Conservation (phyloP, 768 basidiomycete genomes). For the Leucosporidium yakuticum region DNA sequence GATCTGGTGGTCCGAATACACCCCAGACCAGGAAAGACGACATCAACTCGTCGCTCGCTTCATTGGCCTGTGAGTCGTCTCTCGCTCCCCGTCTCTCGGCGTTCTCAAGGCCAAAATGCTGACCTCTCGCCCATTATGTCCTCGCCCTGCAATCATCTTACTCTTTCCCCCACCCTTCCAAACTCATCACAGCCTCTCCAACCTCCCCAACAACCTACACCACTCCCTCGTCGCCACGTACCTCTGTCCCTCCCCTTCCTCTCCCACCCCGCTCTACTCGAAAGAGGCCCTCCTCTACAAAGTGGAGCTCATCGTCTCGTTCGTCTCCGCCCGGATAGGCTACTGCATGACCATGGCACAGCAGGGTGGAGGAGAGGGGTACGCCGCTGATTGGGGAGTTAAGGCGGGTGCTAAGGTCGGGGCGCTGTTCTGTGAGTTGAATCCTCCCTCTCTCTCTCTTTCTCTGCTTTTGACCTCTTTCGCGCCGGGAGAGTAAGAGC, state of each 20-base stretch:
- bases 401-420: conserved; percentile 9
- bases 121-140: conserved; percentile 3
- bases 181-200: no score
- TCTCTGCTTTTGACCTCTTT: no score
- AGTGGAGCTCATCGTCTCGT: conserved; percentile 14
- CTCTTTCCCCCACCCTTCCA: neutral
- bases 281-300: neutral
- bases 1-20: neutral
- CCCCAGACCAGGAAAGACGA: neutral
- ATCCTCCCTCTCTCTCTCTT: neutral
- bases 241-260: no score
- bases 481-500: no score
- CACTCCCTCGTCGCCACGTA: no score
- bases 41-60: conserved; percentile 1
- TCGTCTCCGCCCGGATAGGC: neutral
- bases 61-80: conserved; percentile 9
- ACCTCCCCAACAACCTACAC: no score
- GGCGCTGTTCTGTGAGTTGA: conserved; percentile 12
- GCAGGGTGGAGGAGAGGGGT: neutral
- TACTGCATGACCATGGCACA: neutral
- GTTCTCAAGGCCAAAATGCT: no score
- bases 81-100: neutral
- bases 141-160: conserved; percentile 20
- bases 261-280: conserved; percentile 4
- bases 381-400: conserved; percentile 21